Conservation (phyloP, 495 filamentous ascomycete genomes). For the Saxophila tyrrhenica region DNA sequence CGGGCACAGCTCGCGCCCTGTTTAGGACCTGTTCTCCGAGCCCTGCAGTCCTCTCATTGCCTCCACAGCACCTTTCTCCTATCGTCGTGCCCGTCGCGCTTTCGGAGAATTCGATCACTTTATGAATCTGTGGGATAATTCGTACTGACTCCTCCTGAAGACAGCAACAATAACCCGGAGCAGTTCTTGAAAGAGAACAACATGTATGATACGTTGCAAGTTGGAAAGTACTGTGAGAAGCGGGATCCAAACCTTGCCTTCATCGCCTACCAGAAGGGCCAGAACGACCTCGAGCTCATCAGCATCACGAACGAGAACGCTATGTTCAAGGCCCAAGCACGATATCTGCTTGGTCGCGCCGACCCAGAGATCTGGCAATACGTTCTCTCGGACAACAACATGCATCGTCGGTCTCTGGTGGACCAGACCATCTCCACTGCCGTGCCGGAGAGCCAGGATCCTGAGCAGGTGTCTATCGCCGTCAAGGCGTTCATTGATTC, state of each 20-base stretch:
- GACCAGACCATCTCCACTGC: slow-evolving; percentile 97
- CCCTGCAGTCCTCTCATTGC: too few relatives aligned
- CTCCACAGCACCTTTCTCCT: too few relatives aligned
- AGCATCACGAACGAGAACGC: slow-evolving; percentile 94
- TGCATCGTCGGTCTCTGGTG: slow-evolving; percentile 81
- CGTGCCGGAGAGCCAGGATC: slow-evolving; percentile 86
- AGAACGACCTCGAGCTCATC: slow-evolving; percentile 94
- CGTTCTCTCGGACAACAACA: slow-evolving; percentile 88
- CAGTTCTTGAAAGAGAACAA: slow-evolving; percentile 98
- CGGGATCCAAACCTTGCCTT: slow-evolving; percentile 94
- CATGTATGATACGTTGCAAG: slow-evolving; percentile 81
- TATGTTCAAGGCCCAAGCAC: slow-evolving; percentile 95
- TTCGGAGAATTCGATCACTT: too few relatives aligned
- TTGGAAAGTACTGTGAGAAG: slow-evolving; percentile 99
- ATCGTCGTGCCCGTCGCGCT: too few relatives aligned
- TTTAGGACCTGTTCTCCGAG: too few relatives aligned
- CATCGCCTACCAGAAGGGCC: slow-evolving; percentile 91
- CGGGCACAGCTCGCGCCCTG: too few relatives aligned
- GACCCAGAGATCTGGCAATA: slow-evolving; percentile 90
- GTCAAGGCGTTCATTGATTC: slow-evolving; percentile 83
- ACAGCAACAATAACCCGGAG: slow-evolving; percentile 94
- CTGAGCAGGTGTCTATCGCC: slow-evolving; percentile 88
- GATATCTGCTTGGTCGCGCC: slow-evolving; percentile 84
- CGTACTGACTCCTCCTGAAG: too few relatives aligned
- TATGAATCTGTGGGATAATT: too few relatives aligned